Conservation (phyloP, 768 basidiomycete species). For the Rhodotorula sphaerocarpa region DNA sequence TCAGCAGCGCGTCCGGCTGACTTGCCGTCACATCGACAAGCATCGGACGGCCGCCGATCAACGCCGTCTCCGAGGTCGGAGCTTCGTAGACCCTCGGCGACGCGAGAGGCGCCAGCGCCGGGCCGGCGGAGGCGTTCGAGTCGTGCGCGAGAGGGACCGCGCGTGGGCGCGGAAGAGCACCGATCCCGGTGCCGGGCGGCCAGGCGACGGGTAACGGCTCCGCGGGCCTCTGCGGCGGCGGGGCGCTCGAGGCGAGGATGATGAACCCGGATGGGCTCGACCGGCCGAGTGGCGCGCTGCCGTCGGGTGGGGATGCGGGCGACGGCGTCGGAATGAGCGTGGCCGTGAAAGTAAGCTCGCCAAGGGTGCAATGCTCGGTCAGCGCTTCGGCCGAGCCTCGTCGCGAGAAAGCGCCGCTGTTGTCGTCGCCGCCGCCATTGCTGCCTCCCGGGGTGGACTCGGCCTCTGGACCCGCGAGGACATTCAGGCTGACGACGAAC, state of each 20-base stretch:
- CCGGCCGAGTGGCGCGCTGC: neutral
- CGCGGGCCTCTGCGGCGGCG: too few species aligned
- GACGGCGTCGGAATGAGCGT: neutral
- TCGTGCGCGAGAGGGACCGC: neutral
- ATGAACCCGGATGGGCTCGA: neutral
- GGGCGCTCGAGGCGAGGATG: too few species aligned
- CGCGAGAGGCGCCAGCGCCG: too few species aligned
- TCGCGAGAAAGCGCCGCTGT: too few species aligned
- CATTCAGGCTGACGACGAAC: slow-evolving; percentile 8
- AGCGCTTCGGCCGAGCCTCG: too few species aligned
- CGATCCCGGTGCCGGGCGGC: neutral
- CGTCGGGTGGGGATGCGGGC: neutral
- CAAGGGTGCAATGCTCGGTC: too few species aligned
- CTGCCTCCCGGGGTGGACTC: too few species aligned
- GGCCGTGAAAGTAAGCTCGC: neutral
- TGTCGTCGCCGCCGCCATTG: too few species aligned
- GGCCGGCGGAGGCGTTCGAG: neutral
- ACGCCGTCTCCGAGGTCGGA: neutral
- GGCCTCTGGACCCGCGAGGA: neutral
- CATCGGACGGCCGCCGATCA: neutral
- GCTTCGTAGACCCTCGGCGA: neutral
- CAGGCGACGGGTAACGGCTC: neutral
- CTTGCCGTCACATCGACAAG: neutral
- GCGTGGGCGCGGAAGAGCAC: neutral
- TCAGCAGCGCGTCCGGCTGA: neutral